Base-by-base conservation (phyloP, 2,329 filamentous ascomycete species). In the Tolypocladium cylindrosporum region DNA sequence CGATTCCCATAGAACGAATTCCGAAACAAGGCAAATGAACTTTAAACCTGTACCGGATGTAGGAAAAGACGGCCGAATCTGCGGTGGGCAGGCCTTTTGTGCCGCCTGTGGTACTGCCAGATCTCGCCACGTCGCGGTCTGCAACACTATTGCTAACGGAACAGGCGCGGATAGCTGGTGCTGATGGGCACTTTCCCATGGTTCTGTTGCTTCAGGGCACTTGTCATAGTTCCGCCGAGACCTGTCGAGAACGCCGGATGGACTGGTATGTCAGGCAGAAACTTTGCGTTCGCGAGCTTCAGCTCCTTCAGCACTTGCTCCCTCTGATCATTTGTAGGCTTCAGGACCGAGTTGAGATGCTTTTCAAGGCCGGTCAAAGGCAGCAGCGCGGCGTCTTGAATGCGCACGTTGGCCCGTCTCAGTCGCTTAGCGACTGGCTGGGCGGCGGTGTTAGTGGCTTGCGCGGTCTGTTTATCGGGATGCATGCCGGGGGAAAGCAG, bases 231-330 rank as follows among this genome's bases (percentile, higher is more conserved):
- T 14, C 43, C 27, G 11, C 37, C 14, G 16, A 41, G 16, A 21
- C 10, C 21, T 24, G 4, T 14, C 14, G 55, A 16, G 13, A n/a
- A 39, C 14, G 34, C 37, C n/a, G 13, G 7, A 4, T 3, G 21
- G 10, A 9, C 4, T 4, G 55, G 40, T 21, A 51, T 54, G 24
- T 68, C 62, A 2, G 59, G 57, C 6, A 71, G 56, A 48, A 72
- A 72, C 36, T 66, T 69, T 4, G 60, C 59, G 4, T 69, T 67
- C 7, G 65, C 63, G 21, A 59, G 66, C 55, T 67, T 64, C 9
- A 72, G 62, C 40, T 68, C 62, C 36, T 61, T 61, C 11, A 72
- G 60, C n/a, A 72, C 60, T 16, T 65, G 57, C 53, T 66, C 56
- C 14, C 68, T 63, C 36, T 64, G 60, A 8, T 55, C 61, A 41